Evolutionary conservation across 345 rosid genomes (phyloP).

Genomic region (Dipteronia sinensis): DNA sequence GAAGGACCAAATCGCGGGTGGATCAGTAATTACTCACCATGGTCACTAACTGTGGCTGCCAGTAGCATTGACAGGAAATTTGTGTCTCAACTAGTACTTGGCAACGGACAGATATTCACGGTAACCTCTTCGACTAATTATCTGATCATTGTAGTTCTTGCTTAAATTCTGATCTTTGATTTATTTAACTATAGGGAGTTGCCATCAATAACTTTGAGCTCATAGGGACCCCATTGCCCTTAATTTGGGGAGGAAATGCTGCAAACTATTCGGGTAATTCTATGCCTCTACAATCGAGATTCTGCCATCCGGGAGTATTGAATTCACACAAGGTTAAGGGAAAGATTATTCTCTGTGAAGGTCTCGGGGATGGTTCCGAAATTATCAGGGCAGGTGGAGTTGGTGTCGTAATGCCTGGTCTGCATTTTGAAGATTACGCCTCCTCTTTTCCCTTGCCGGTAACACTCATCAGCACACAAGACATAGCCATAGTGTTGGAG

Average conservation of each 20-base stretch:
- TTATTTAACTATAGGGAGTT: neutral
- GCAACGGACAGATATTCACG: slow-evolving; percentile 18
- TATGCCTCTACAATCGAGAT: neutral
- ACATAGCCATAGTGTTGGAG: neutral
- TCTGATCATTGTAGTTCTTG: neutral
- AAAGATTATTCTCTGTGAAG: slow-evolving; percentile 6
- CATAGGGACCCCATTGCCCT: neutral
- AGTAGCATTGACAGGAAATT: slow-evolving; percentile 29
- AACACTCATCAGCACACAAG: neutral
- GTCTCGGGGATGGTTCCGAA: neutral
- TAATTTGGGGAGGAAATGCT: slow-evolving; percentile 22
- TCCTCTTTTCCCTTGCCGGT: slow-evolving; percentile 5
- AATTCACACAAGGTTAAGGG: slow-evolving; percentile 3
- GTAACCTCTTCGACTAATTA: neutral
- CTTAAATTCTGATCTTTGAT: neutral
- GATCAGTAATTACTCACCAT: slow-evolving; percentile 26
- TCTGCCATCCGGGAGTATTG: neutral
- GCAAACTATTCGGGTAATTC: slow-evolving; percentile 1
- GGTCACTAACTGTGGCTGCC: slow-evolving; percentile 34
- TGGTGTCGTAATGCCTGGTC: neutral
- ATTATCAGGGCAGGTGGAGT: neutral
- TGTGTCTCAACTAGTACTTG: slow-evolving; percentile 24
- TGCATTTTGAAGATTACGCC: neutral
- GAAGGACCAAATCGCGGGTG: slow-evolving; percentile 7
- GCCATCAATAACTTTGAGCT: neutral